phyloP scores from a whole-genome alignment of 352 stramenopile genomes.

The Phytophthora pisi region DNA sequence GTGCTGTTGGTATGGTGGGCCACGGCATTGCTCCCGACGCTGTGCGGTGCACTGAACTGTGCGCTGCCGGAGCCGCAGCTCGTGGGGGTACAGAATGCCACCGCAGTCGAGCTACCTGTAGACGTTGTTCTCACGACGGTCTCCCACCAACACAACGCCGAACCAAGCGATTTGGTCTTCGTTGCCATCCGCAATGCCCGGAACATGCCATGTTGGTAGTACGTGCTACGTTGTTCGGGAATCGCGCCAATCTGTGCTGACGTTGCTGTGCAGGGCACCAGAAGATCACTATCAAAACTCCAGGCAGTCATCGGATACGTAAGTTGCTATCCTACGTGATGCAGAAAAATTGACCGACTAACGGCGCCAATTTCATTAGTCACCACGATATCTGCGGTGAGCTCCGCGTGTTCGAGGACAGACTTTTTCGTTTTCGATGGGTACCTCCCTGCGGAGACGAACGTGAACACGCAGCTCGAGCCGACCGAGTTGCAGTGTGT shows the following conservation, averaged over 20 bases:
- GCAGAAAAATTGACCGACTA: neutral
- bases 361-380: conserved; percentile 13
- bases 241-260: neutral
- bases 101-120: conserved; percentile 24
- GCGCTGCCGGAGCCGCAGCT: conserved; percentile 35
- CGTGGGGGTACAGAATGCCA: conserved; percentile 36
- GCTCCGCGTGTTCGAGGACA: conserved; percentile 29
- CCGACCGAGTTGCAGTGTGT: conserved; percentile 5
- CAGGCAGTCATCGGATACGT: conserved; percentile 39
- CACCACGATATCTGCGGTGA: conserved; percentile 2
- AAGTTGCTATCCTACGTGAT: neutral
- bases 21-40: neutral
- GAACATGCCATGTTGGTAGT: conserved; percentile 31
- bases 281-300: conserved; percentile 26
- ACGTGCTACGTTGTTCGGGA: neutral
- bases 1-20: conserved; percentile 5
- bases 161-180: conserved; percentile 12
- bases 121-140: conserved; percentile 25
- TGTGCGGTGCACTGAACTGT: conserved; percentile 26
- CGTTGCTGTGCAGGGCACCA: conserved; percentile 19
- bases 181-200: conserved; percentile 24
- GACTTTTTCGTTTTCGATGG: conserved; percentile 42
- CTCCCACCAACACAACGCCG: neutral
- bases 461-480: neutral
- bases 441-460: conserved; percentile 7